Percentiles rank a stretch among this genome's conserved stretches.
Evolutionary conservation across 495 filamentous ascomycete genomes (phyloP).

Genomic region (Amniculicola lignicola): DNA sequence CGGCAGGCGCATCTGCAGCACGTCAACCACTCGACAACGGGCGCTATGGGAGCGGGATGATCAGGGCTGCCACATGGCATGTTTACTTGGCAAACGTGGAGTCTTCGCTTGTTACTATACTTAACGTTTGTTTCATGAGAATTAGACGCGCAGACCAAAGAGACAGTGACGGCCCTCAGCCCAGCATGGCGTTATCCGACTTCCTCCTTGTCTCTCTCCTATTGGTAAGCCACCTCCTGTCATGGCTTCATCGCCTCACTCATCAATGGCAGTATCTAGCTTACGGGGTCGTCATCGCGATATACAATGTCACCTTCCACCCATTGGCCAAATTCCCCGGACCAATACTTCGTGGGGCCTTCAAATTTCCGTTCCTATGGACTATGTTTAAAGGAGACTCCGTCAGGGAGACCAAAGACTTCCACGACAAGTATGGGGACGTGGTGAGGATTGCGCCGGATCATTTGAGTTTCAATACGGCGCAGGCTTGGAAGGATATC

Average conservation of each 20-base stretch:
- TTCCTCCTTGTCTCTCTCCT: neutral
- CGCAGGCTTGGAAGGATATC: conserved; percentile 9
- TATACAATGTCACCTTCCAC: conserved; percentile 15
- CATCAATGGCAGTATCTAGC: neutral
- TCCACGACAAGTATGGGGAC: conserved; percentile 24
- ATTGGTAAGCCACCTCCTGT: neutral
- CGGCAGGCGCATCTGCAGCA: neutral
- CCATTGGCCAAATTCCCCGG: conserved; percentile 13
- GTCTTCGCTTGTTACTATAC: too few species aligned
- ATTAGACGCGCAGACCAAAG: too few species aligned
- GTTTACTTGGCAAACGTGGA: neutral
- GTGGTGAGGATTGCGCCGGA: conserved; percentile 15
- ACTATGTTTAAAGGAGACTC: conserved; percentile 1
- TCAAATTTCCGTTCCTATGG: neutral
- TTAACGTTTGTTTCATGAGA: too few species aligned
- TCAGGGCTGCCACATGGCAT: neutral
- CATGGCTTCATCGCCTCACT: neutral
- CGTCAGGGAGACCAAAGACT: neutral
- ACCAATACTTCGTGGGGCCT: neutral
- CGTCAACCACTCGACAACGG: neutral
- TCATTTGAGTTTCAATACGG: neutral
- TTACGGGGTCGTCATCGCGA: neutral
- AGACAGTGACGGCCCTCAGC: too few species aligned
- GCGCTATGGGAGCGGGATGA: neutral
- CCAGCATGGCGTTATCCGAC: neutral